These are phyloP conservation scores for Cyberlindnera lachancei DNA, from an alignment of 805 yeast species.

Conservation along the genomic window DNA sequence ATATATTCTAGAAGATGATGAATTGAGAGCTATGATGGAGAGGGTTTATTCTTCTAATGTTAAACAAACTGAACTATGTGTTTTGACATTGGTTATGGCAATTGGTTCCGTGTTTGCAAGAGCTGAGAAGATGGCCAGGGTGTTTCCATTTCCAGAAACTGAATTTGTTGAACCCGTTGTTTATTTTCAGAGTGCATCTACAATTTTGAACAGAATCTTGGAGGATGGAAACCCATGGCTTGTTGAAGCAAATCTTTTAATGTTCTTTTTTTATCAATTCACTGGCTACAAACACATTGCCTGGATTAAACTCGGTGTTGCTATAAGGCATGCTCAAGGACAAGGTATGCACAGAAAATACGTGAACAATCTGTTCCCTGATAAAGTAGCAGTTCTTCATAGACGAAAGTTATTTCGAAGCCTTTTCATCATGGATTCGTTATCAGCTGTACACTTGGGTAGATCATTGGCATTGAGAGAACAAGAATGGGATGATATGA, in stretches of 20 bases:
- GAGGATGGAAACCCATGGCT: constrained; percentile 36
- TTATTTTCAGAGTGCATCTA: constrained; percentile 30
- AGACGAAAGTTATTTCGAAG: constrained; percentile 30
- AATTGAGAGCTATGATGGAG: constrained; percentile 24
- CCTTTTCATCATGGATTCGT: constrained; percentile 28
- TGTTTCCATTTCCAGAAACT: constrained; percentile 19
- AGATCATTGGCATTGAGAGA: constrained; percentile 30
- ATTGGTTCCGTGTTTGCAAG: constrained; percentile 34
- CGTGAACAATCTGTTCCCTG: constrained; percentile 31
- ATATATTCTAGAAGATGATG: constrained; percentile 32
- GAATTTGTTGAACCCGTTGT: constrained; percentile 23
- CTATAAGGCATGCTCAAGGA: constrained; percentile 36
- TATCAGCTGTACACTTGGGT: constrained; percentile 30
- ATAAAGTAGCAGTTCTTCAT: constrained; percentile 19
- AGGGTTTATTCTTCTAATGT: constrained; percentile 20
- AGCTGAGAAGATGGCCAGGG: constrained; percentile 19
- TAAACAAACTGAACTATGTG: neutral
- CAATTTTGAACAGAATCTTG: constrained; percentile 25
- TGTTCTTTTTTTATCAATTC: constrained; percentile 33
- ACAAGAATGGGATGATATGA: constrained; percentile 32
- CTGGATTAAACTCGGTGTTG: constrained; percentile 36
- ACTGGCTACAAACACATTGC: constrained; percentile 34
- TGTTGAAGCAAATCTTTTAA: constrained; percentile 32
- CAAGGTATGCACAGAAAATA: constrained; percentile 33
- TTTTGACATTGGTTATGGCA: constrained; percentile 17